Evolutionary conservation across 208 protist genomes (phyloP), one percentile per base, ranked within the genome.

Genomic region (Wallacemonas collosoma): DNA sequence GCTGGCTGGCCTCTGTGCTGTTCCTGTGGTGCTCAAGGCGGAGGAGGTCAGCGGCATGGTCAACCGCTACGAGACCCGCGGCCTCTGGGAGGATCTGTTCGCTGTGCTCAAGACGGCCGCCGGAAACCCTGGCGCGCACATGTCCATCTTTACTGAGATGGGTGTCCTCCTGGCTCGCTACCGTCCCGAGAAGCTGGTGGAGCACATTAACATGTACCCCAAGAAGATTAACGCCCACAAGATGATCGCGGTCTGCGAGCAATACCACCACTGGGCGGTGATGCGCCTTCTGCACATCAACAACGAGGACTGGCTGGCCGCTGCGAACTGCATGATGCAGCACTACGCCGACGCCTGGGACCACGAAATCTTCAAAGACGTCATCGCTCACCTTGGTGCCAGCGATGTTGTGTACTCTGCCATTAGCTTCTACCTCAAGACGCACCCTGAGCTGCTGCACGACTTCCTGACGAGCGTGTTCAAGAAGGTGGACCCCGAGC

Each of bases 101-200:
- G 56, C 74, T 6, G 87, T 99, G 2, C 80, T 99, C 55, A 98
- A 99, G 77, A 91, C 88, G 45, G 98, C 98, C 56, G 80, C 99
- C 8, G 80, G 79, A 41, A 80, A 96, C 40, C 98, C 99, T 72
- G 91, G 98, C 35, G 98, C 98, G 2, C 99, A 99, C 82, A 98
- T 99, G 87, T 97, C 96, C 68, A 99, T 99, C 83, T 99, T 99
- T 89, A 99, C 99, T 41, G 98, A 98, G 81, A 98, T 99, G 63
- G 98, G 97, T 60, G 89, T 99, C 38, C 77, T 99, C n/a, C 99
- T 99, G 73, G 95, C 97, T 36, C 99, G 99, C 81, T 99, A 99
- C 89, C 95, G 95, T 71, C 97, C 97, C n/a, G 97, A 99, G 72
- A 99, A 99, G 82, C 89, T 99, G 11, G 91, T 99, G 87, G 99